phyloP scores from a whole-genome alignment of 2,329 filamentous ascomycete species.

The Orbilia oligospora region DNA sequence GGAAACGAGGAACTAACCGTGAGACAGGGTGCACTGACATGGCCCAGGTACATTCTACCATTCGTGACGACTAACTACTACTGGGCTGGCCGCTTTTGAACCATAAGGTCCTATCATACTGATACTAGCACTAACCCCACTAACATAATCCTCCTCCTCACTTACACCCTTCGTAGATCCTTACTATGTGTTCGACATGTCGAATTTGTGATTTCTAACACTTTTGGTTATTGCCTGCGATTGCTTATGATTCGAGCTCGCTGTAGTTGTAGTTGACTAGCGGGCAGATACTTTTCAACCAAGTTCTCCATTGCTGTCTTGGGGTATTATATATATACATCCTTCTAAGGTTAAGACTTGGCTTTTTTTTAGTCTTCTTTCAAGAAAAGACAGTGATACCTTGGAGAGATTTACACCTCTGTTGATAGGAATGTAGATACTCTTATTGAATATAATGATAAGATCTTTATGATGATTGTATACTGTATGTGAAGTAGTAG shows the following conservation, averaged over 20 bases:
- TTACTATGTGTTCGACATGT: constrained; percentile 1
- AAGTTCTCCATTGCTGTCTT: constrained; percentile 14
- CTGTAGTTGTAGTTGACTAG: not conserved
- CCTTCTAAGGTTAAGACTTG: not conserved
- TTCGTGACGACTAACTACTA: constrained; percentile 31
- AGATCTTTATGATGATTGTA: not conserved
- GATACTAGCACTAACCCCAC: no score
- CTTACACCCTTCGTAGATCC: not conserved
- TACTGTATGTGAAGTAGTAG: not conserved
- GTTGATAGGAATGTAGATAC: constrained; percentile 7
- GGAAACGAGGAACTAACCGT: constrained; percentile 48
- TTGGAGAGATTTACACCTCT: not conserved
- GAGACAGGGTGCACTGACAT: constrained; percentile 57
- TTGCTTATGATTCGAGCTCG: constrained; percentile 4
- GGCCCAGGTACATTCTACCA: constrained; percentile 1
- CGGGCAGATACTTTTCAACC: constrained; percentile 20
- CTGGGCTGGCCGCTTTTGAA: not conserved
- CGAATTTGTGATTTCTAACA: not conserved
- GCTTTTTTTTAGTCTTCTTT: not conserved
- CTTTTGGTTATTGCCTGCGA: not conserved
- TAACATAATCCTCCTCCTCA: not conserved
- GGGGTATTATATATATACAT: not conserved
- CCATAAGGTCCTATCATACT: not conserved
- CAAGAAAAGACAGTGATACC: constrained; percentile 7
- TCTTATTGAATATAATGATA: not conserved